Percentiles rank a stretch among this genome's conserved stretches.
Conservation (phyloP, 2,329 filamentous ascomycete genomes). For the Penicillium corylophilum region DNA sequence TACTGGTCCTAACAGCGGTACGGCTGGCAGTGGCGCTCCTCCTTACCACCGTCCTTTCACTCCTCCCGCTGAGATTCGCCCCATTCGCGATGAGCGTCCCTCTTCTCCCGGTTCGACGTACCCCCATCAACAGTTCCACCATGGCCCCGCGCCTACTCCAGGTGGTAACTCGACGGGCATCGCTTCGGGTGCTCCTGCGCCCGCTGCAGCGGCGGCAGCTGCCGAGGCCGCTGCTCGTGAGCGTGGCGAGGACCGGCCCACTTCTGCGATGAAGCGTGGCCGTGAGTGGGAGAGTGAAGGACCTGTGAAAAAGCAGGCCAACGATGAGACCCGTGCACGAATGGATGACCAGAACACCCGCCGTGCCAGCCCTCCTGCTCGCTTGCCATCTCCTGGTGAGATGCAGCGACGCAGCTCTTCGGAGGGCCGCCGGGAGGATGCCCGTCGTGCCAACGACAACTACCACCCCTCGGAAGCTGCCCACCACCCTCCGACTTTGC, state of each 20-base stretch:
- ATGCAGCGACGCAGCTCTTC: conserved; percentile 75
- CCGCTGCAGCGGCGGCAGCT: conserved; percentile 64
- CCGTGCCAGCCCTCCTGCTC: conserved; percentile 60
- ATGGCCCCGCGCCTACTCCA: conserved; percentile 58
- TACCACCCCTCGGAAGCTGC: conserved; percentile 93
- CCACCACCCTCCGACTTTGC: conserved; percentile 70
- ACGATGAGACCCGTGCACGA: conserved; percentile 81
- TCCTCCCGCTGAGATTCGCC: conserved; percentile 79
- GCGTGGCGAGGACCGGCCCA: conserved; percentile 66
- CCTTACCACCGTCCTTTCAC: conserved; percentile 74
- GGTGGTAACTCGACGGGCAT: conserved; percentile 52
- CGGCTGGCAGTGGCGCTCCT: conserved; percentile 54
- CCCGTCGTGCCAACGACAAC: conserved; percentile 70
- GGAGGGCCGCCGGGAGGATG: conserved; percentile 65
- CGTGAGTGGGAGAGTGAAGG: conserved; percentile 90
- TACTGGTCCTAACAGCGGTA: conserved; percentile 50
- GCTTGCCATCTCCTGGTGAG: conserved; percentile 65
- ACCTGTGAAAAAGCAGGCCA: conserved; percentile 75
- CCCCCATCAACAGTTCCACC: conserved; percentile 75
- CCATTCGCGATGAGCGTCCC: conserved; percentile 78
- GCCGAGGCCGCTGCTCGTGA: conserved; percentile 68
- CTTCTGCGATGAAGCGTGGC: conserved; percentile 77
- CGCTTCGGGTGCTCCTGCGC: conserved; percentile 66
- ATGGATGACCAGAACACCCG: conserved; percentile 81
- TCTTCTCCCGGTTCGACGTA: conserved; percentile 90